Conservation (phyloP, 1,284 basidiomycete species). For the Cryptococcus maquisensis region DNA sequence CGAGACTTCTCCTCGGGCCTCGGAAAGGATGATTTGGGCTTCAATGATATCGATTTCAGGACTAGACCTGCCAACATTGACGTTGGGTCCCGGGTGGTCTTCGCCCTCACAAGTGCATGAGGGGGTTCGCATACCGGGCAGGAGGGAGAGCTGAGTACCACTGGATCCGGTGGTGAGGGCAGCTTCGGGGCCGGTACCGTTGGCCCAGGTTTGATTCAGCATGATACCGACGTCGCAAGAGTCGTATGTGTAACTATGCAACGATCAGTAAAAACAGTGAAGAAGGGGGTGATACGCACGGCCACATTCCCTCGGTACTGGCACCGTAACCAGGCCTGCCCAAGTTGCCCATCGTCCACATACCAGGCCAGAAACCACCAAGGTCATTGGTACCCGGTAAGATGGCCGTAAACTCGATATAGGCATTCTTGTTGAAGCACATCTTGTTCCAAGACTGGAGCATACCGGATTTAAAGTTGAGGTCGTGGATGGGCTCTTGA, state of each 20-base stretch:
- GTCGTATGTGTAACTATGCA: conserved; percentile 40
- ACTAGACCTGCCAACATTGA: conserved; percentile 55
- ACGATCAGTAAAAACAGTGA: neutral
- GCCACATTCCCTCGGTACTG: conserved; percentile 63
- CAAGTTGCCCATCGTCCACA: conserved; percentile 52
- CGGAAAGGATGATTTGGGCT: conserved; percentile 49
- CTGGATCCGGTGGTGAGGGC: conserved; percentile 42
- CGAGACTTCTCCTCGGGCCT: conserved; percentile 21
- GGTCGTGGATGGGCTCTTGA: conserved; percentile 62
- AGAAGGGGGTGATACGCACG: conserved; percentile 48
- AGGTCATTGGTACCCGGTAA: conserved; percentile 38
- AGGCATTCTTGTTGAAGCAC: conserved; percentile 46
- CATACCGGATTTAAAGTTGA: conserved; percentile 64
- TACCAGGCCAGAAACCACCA: conserved; percentile 54
- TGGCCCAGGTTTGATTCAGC: conserved; percentile 46
- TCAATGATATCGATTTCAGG: conserved; percentile 70
- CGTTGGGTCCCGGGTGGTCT: conserved; percentile 62
- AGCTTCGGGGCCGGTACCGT: conserved; percentile 43
- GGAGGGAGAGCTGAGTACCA: conserved; percentile 36
- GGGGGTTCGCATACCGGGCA: conserved; percentile 55
- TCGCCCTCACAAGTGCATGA: conserved; percentile 55
- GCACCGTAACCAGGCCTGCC: conserved; percentile 54
- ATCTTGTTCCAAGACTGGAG: conserved; percentile 54
- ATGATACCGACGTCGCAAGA: conserved; percentile 43
- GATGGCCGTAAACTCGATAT: conserved; percentile 42